Percentiles rank a stretch among this genome's conserved stretches.
phyloP scores from a whole-genome alignment of 2,329 filamentous ascomycete genomes.

The Aulographum hederae region DNA sequence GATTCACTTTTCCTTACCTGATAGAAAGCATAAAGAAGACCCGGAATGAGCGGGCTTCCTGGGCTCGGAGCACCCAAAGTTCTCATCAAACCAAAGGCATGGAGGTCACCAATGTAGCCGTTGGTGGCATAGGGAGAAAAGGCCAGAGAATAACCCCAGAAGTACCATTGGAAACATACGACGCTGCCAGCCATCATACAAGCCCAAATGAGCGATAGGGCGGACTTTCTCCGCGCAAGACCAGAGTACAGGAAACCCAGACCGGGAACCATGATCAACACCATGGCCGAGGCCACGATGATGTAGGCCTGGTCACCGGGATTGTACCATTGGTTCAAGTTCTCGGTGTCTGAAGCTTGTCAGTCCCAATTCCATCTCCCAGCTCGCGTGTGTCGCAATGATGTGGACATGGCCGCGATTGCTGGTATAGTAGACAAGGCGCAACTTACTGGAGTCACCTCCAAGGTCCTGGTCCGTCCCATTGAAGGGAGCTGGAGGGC shows the following conservation, averaged over 20 bases:
- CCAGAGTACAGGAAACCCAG: constrained; percentile 96
- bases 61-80: constrained; percentile 71
- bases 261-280: constrained; percentile 89
- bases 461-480: constrained; percentile 42
- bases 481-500: constrained; percentile 27
- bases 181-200: constrained; percentile 88
- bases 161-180: constrained; percentile 96
- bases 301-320: constrained; percentile 90
- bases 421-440: too few species aligned
- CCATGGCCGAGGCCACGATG: constrained; percentile 76
- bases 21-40: constrained; percentile 86
- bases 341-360: constrained; percentile 44
- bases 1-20: constrained; percentile 39
- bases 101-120: constrained; percentile 79
- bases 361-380: too few species aligned
- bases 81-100: constrained; percentile 76
- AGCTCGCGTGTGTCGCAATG: too few species aligned
- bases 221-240: constrained; percentile 92
- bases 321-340: constrained; percentile 91
- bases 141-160: constrained; percentile 94
- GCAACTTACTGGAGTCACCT: constrained; percentile 66
- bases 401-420: too few species aligned
- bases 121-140: constrained; percentile 70
- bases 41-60: constrained; percentile 73
- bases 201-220: constrained; percentile 91